Conservation (phyloP, 768 basidiomycete species). For the Russula sp. region DNA sequence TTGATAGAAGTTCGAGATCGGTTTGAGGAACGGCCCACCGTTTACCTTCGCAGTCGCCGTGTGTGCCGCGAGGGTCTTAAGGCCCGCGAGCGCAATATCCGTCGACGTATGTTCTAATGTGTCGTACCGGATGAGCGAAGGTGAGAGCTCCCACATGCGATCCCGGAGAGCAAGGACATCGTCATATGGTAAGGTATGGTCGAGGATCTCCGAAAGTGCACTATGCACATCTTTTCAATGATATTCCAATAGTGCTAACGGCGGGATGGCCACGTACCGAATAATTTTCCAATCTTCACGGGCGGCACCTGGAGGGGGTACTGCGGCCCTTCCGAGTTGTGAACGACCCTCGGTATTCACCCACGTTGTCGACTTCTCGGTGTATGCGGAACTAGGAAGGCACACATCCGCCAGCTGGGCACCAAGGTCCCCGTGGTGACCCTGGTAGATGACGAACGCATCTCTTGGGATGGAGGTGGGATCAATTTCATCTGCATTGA, state of each 20-base stretch:
- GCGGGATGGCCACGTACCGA: slow-evolving; percentile 41
- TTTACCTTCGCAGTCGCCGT: slow-evolving; percentile 50
- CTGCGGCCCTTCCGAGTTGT: slow-evolving; percentile 86
- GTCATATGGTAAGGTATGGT: slow-evolving; percentile 78
- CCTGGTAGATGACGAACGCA: slow-evolving; percentile 98
- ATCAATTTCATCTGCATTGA: slow-evolving; percentile 93
- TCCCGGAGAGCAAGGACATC: slow-evolving; percentile 78
- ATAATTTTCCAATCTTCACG: slow-evolving; percentile 98
- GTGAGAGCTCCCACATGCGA: slow-evolving; percentile 95
- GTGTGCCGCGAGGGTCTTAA: slow-evolving; percentile 47
- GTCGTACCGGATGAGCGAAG: slow-evolving; percentile 82
- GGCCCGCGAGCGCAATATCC: slow-evolving; percentile 63
- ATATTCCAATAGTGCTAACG: neutral
- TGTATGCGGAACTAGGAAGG: slow-evolving; percentile 88
- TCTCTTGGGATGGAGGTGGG: slow-evolving; percentile 80
- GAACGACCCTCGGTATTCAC: slow-evolving; percentile 94
- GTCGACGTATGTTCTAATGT: slow-evolving; percentile 65
- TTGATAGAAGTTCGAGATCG: slow-evolving; percentile 90
- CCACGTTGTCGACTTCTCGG: slow-evolving; percentile 88
- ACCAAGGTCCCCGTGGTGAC: slow-evolving; percentile 95
- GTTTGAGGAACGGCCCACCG: slow-evolving; percentile 62
- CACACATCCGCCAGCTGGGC: slow-evolving; percentile 97
- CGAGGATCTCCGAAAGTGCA: slow-evolving; percentile 86
- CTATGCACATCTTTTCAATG: slow-evolving; percentile 33
- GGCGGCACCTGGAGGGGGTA: slow-evolving; percentile 89